Base-by-base conservation (phyloP, 345 rosid species). In the Populus alba region DNA sequence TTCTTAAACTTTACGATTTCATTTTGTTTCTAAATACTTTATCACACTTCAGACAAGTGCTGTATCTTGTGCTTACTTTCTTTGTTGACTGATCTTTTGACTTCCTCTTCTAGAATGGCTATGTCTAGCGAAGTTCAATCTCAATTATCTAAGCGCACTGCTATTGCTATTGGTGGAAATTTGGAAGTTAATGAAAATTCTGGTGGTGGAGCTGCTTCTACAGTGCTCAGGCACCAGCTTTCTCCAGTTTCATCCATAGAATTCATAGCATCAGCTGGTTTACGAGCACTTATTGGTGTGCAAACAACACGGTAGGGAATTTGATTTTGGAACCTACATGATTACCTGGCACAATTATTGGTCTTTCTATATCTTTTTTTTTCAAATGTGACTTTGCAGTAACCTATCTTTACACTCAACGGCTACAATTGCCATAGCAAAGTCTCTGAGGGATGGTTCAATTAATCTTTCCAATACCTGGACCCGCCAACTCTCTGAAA, bases 401-500 rank as follows among this genome's bases (percentile, higher is more conserved):
- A 87, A 91, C 38, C 76, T 94, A 55, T 91, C 99, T 49, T 81
- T 76, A 78, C 97, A 97, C 82, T 92, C 97, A 66, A 89, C 98
- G 41, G 91, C 98, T 17, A 90, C 92, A 77, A 85, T 91, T 82
- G 81, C 88, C 72, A 80, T 94, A 68, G 85, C 94, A 27, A 91
- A 91, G 90, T 92, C 99, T 84, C 84, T 92, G 83, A 86, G 77
- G 74, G 94, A 97, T 87, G 95, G 97, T 47, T 94, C 98, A n/a
- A 84, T 92, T 66, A 97, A 92, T 88, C 97, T 97, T 77, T 88
- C 97, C 74, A 97, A 97, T 85, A 79, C 85, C 1, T 94, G 98
- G 97, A 92, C 96, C 37, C 96, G 97, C 18, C 93, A 90, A 86
- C 97, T 97, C 72, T 92, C 97, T 37, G 93, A 90, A 73, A 89